Evolutionary conservation across 2,329 filamentous ascomycete genomes (phyloP).

Genomic region (Apiospora rasikravindrae): DNA sequence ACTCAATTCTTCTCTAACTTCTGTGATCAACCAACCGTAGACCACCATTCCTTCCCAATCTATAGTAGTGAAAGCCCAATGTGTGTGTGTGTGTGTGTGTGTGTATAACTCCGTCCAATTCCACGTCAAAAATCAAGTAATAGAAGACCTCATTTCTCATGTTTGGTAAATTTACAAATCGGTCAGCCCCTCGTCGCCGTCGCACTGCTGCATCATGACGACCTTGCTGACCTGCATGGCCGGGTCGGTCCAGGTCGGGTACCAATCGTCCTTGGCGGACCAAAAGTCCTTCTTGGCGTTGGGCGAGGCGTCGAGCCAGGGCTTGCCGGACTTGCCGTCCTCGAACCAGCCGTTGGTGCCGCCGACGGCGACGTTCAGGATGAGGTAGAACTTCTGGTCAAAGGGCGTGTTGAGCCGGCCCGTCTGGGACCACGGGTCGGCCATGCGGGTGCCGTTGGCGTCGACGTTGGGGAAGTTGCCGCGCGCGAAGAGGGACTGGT

Average conservation of each 20-base stretch:
- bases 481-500: slow-evolving; percentile 69
- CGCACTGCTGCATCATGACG: slow-evolving; percentile 72
- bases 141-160: too few species aligned
- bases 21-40: neutral
- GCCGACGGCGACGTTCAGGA: slow-evolving; percentile 77
- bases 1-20: neutral
- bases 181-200: slow-evolving; percentile 56
- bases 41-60: neutral
- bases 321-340: slow-evolving; percentile 74
- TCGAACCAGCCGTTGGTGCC: slow-evolving; percentile 85
- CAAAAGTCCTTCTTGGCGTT: slow-evolving; percentile 80
- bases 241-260: slow-evolving; percentile 72
- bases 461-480: slow-evolving; percentile 70
- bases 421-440: slow-evolving; percentile 68
- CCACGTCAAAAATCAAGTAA: neutral
- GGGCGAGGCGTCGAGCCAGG: slow-evolving; percentile 74
- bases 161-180: neutral
- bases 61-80: neutral
- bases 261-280: slow-evolving; percentile 68
- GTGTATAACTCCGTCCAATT: neutral
- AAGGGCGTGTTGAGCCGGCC: slow-evolving; percentile 71
- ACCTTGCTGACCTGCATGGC: slow-evolving; percentile 74
- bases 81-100: too few species aligned
- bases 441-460: slow-evolving; percentile 68
- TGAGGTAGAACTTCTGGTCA: slow-evolving; percentile 76